Evolutionary conservation across 1,284 basidiomycete genomes (phyloP).

Genomic region (Apiotrichum gamsii): DNA sequence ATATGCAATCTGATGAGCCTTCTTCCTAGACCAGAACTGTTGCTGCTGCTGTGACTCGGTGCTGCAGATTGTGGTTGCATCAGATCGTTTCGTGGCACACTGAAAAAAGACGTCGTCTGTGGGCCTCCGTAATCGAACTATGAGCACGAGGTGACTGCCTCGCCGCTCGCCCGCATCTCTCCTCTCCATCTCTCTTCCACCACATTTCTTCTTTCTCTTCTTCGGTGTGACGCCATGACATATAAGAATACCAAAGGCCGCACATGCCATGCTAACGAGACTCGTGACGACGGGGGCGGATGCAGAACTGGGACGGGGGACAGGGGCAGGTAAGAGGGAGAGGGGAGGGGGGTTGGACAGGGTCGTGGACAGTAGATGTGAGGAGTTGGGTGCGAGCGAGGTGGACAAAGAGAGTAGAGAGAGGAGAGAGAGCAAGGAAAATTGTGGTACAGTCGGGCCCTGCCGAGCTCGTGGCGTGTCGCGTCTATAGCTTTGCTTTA

Average conservation of each 20-base stretch:
- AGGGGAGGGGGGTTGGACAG: too few species aligned
- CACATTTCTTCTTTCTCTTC: neutral
- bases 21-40: neutral
- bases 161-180: too few species aligned
- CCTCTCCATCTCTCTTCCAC: too few species aligned
- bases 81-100: too few species aligned
- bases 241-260: neutral
- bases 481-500: too few species aligned
- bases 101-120: too few species aligned
- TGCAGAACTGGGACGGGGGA: neutral
- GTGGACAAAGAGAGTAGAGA: neutral
- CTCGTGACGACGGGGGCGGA: neutral
- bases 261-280: neutral
- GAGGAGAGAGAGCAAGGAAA: neutral
- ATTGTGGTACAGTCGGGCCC: neutral
- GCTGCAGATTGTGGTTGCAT: neutral
- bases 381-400: too few species aligned
- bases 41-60: neutral
- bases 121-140: too few species aligned
- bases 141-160: too few species aligned
- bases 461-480: neutral
- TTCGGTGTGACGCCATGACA: neutral
- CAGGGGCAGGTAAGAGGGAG: too few species aligned
- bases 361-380: too few species aligned
- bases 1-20: slow-evolving; percentile 9